These are phyloP conservation scores for Diaporthe aspalathi DNA, from an alignment of 2,329 filamentous ascomycete genomes.

Conservation along the genomic window DNA sequence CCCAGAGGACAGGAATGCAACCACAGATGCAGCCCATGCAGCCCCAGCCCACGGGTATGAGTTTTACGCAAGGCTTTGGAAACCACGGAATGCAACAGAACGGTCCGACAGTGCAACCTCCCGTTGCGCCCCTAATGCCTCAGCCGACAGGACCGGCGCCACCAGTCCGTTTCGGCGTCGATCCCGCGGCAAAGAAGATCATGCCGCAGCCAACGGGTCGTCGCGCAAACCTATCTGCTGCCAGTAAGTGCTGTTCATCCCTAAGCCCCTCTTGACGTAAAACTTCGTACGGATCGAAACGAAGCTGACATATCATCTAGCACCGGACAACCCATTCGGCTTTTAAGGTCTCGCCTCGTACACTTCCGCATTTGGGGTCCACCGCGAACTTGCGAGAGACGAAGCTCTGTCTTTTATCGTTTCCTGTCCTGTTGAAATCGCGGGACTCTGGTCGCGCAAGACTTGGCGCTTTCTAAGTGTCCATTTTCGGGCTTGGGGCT, in stretches of 20 bases:
- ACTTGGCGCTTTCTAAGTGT: neutral
- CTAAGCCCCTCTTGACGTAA: too few species aligned
- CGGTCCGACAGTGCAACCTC: conserved; percentile 65
- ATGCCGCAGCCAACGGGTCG: conserved; percentile 87
- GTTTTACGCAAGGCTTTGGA: conserved; percentile 57
- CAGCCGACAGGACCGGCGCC: conserved; percentile 90
- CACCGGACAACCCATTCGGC: conserved; percentile 66
- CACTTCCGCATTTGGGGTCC: too few species aligned
- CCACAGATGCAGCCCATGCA: conserved; percentile 53
- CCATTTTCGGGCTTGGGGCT: neutral
- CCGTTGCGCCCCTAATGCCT: conserved; percentile 73
- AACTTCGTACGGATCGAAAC: neutral
- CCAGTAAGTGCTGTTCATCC: conserved; percentile 78
- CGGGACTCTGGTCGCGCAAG: conserved; percentile 1
- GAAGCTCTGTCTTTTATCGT: neutral
- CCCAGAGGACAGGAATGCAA: conserved; percentile 67
- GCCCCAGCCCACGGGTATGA: conserved; percentile 62
- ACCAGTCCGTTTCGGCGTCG: conserved; percentile 87
- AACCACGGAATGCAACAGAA: conserved; percentile 57
- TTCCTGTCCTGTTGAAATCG: neutral
- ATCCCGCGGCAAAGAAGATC: conserved; percentile 78
- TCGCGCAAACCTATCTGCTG: conserved; percentile 90
- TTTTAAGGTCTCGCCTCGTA: conserved; percentile 50
- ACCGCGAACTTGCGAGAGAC: neutral
- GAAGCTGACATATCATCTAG: conserved; percentile 47